Evolutionary conservation across 129 eudicot genomes (phyloP), one percentile per base, ranked within the genome.

Genomic region (Saposhnikovia divaricata): DNA sequence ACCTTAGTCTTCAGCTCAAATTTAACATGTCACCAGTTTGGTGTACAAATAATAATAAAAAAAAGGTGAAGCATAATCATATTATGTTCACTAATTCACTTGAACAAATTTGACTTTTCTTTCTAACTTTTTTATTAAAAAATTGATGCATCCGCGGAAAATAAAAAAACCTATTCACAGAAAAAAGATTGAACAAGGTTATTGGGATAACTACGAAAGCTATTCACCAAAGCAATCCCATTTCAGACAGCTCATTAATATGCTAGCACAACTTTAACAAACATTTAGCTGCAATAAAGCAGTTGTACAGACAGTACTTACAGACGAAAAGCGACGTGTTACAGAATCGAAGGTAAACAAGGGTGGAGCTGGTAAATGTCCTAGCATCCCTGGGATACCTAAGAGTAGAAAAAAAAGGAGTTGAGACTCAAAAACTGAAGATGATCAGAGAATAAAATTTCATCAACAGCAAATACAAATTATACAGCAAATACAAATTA

Each of bases 301-400:
- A 59, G 14, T 16, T 70, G 21, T 38, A 39, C 15, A 27, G 42
- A 34, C 9, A 42, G 65, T 38, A 87, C 96, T 92, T 86, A 92
- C 97, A 80, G 75, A 71, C 37, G 84, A 47, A 43, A 77, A 80
- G 83, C 75, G 51, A 74, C 43, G 72, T 45, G 85, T 79, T 80
- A 83, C 85, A 72, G 85, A 80, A 77, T 87, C 85, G 77, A 88
- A 79, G 47, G 87, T 83, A 80, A 83, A 72, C 68, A 87, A 59
- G 74, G 91, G 82, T 39, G 90, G 85, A 81, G 86, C 85, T 81
- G 85, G 83, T 27, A 85, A 82, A 50, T 83, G 84, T 80, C 88
- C 93, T 85, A 92, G 91, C 97, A 92, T 92, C 87, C 89, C 93
- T 89, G 85, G 88, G 83, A 77, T 42, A 72, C 76, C 79, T 68